Base-by-base conservation (phyloP, 148 eudicot genomes). In the Salicornia ramosissima region DNA sequence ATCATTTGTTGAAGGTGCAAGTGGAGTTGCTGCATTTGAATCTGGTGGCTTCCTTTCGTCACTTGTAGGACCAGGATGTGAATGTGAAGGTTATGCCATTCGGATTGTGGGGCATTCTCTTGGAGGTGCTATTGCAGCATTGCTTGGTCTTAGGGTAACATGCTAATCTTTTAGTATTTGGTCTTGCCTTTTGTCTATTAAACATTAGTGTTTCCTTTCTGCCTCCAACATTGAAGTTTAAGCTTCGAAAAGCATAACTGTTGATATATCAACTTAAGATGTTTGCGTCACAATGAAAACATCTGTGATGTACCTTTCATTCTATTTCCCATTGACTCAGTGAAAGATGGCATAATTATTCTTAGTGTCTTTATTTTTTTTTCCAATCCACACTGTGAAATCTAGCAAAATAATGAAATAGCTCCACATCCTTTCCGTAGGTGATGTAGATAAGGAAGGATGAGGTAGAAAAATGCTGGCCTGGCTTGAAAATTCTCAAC, bases 41-140 rank as follows among this genome's bases (percentile, higher is more conserved):
- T 79, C 79, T 66, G 75, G 84, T 51, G 96, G 96, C 60, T 87
- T 82, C 40, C 96, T 89, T 73, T 83, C 90, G 25, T 85, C 90
- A 6, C 80, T 89, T 68, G 71, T 89, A n/a, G 86, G 86, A 79
- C 63, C 70, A 62, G 91, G 96, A 56, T 80, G 90, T 55, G 91
- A 89, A 68, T 89, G 91, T 74, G 84, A 89, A 24, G 91, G 96
- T 36, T 89, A 89, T 72, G 74, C 71, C 45, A 43, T 89, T 77
- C 86, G 86, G 59, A 69, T 89, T 30, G 96, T 89, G 36, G 96
- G 96, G 46, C 91, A 89, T 75, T 89, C 96, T 75, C 90, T 89
- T 68, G 96, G 96, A 60, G 96, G 96, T 71, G 83, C 96, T 77
- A 87, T 89, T 72, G 88, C 85, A 15, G 77, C 96, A 50, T 75